phyloP scores from a whole-genome alignment of 768 basidiomycete genomes.

The Kwoniella dendrophila region DNA sequence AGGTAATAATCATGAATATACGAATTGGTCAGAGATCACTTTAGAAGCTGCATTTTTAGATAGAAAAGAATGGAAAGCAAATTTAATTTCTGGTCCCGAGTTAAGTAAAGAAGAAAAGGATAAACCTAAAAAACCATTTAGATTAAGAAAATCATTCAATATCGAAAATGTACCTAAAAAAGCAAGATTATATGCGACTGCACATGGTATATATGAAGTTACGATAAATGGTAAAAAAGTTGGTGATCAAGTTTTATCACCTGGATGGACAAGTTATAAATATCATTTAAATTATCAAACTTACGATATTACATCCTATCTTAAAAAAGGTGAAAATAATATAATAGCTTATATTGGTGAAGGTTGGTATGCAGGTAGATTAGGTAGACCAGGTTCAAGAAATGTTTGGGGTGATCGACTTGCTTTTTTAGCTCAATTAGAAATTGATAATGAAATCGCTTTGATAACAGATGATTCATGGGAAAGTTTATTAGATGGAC shows the following conservation, averaged over 20 bases:
- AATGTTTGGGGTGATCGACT: conserved; percentile 37
- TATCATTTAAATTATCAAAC: conserved; percentile 46
- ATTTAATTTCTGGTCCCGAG: conserved; percentile 23
- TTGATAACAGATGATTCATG: conserved; percentile 28
- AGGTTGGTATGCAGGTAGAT: conserved; percentile 38
- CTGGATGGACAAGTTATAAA: conserved; percentile 50
- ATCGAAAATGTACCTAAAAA: not conserved
- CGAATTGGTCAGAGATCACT: conserved; percentile 27
- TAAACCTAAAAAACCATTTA: conserved; percentile 36
- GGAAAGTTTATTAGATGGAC: conserved; percentile 15
- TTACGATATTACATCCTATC: conserved; percentile 34
- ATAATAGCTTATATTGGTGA: conserved; percentile 37
- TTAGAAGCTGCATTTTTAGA: conserved; percentile 39
- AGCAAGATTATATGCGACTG: conserved; percentile 46
- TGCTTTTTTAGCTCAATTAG: conserved; percentile 40
- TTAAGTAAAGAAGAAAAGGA: conserved; percentile 2
- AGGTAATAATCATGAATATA: conserved; percentile 18
- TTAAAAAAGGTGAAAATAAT: conserved; percentile 36
- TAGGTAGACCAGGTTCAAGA: conserved; percentile 22
- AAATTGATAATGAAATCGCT: conserved; percentile 27
- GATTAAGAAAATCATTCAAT: conserved; percentile 30
- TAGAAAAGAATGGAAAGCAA: conserved; percentile 33
- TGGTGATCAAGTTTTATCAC: conserved; percentile 44
- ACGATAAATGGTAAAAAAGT: conserved; percentile 45
- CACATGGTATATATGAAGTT: conserved; percentile 45